Conservation (phyloP, 176 grass and related monocot genomes). For the Oryza coarctata region DNA sequence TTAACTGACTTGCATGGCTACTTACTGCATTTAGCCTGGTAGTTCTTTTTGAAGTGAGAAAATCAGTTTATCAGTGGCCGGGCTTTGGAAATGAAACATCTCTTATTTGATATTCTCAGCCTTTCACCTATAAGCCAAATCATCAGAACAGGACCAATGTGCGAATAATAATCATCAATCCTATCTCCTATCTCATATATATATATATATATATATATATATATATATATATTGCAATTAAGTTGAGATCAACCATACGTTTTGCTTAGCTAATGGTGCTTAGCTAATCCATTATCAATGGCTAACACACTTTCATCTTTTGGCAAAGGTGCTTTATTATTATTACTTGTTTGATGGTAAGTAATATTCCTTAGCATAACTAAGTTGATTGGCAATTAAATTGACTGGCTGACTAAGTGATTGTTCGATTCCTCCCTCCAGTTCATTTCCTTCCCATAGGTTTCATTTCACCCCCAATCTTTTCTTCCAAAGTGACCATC, state of each 20-base stretch:
- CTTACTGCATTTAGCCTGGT: not conserved
- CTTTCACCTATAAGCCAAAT: too few relatives aligned
- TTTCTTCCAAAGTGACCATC: not conserved
- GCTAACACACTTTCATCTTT: not conserved
- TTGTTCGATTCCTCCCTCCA: not conserved
- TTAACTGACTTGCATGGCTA: not conserved
- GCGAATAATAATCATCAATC: not conserved
- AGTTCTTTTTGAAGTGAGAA: not conserved
- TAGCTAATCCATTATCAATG: not conserved
- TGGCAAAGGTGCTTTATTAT: conserved; percentile 1
- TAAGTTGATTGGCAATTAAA: not conserved
- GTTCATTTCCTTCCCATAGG: not conserved
- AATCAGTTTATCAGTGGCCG: not conserved
- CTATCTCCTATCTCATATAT: not conserved
- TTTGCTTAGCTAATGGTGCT: not conserved
- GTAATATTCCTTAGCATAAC: not conserved
- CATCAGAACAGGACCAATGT: not conserved
- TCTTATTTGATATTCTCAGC: too few relatives aligned
- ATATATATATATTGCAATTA: not conserved
- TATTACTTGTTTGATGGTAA: not conserved
- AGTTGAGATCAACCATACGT: not conserved
- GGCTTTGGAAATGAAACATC: too few relatives aligned
- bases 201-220: too few relatives aligned
- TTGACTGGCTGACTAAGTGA: not conserved
- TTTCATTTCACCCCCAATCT: not conserved